Base-by-base conservation (phyloP, 1,139 yeast genomes). In the Sugiyamaella castrensis region DNA sequence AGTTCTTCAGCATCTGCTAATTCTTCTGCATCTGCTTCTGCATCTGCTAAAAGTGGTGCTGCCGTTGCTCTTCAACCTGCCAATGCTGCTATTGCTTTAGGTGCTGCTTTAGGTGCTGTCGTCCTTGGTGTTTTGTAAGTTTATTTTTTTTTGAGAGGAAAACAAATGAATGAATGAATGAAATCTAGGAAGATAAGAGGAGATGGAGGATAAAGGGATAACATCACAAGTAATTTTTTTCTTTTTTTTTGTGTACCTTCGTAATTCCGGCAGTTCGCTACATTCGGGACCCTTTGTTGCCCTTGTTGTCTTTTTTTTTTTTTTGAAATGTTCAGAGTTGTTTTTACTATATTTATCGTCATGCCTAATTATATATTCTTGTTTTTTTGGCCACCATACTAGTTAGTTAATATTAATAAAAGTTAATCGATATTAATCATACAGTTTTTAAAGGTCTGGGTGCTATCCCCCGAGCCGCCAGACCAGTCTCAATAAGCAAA, bases 11-110 rank as follows among this genome's bases (percentile, higher is more conserved):
- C 40, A 38, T 27, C 47, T 40, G 43, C 57, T 30, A 12, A 60
- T n/a, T 48, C 46, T 36, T 33, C 46, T 33, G 53, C 50, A 37
- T 53, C 55, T 26, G 40, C 35, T n/a, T 45, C 46, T 24, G 37
- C 46, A 9, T 29, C 46, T 12, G 46, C 49, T 19, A 19, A 43
- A 26, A 47, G 47, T 42, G 46, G 47, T 45, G 34, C 35, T 37
- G 54, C 51, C 24, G 53, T 52, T 29, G 48, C 52, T 31, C 37
- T 24, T 45, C 44, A 47, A 38, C 32, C 53, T 24, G 45, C 47
- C 24, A 52, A 48, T 34, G 58, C 56, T 45, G 59, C 56, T 32
- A 54, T 48, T 36, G 57, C 50, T 36, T 32, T 51, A 30, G 61
- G 53, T 39, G 55, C 57, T 43, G 61, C 58, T 33, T 41, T 54